Base-by-base conservation (phyloP, 164 flowering plant species). In the Liquidambar formosana region DNA sequence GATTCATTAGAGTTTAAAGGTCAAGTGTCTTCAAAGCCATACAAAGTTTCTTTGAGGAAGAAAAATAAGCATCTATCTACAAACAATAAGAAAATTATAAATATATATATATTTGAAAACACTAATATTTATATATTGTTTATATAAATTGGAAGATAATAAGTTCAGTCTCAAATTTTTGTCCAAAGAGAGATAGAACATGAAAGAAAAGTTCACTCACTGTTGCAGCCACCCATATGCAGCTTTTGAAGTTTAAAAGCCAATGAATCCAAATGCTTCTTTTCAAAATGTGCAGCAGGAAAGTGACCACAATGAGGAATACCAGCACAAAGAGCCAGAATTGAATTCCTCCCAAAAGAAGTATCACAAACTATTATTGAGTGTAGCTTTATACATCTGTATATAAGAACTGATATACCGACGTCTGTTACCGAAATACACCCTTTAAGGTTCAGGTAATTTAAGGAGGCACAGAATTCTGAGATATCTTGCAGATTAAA, bases 141-240 rank as follows among this genome's bases (percentile, higher is more conserved):
- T 3, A 57, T 57, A 43, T 2, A 33, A 33, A 33, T 33, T 33
- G 41, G 41, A n/a, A 33, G 41, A 33, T 33, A 33, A 33, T 33
- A 33, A 33, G 41, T 33, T 33, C 6, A 33, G 2, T 33, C 41
- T 33, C 4, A 33, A 2, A 33, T 33, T 2, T 33, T 33, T 33
- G 41, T 33, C 41, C 2, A 33, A 33, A 33, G 2, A 33, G 6
- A 33, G 27, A 18, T 10, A 46, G 12, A 43, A 61, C 12, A 46
- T 38, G 19, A 67, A 25, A 10, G 49, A 45, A 45, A 64, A 13
- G 43, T 67, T 54, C 26, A 77, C 87, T 71, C 65, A 91, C 97
- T 77, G 64, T 72, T 78, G 86, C 97, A 92, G 57, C 88, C 86
- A 71, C 92, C 89, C 19, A 92, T 79, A 64, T 92, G 85, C 54